A percentile compares a stretch with the other conserved stretches of the same genome.
phyloP scores from a whole-genome alignment of 1,284 basidiomycete species.

The Psilocybe mexicana region DNA sequence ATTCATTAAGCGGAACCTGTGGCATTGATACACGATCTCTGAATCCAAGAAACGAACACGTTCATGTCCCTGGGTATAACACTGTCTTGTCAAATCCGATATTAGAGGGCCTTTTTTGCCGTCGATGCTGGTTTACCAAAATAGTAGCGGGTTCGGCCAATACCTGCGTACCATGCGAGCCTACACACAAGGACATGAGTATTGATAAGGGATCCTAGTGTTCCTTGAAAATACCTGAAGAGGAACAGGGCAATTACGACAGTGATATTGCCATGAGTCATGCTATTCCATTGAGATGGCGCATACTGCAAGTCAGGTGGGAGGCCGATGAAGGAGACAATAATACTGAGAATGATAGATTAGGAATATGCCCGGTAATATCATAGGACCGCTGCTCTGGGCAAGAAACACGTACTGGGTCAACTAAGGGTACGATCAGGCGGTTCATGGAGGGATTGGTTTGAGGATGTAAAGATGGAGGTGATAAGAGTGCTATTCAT shows the following conservation, averaged over 20 bases:
- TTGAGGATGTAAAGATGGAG: background rate
- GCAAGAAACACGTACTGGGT: conserved; percentile 51
- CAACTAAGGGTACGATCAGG: conserved; percentile 19
- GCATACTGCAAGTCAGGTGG: conserved; percentile 56
- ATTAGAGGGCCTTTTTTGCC: conserved; percentile 8
- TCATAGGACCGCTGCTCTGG: background rate
- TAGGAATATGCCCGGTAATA: conserved; percentile 12
- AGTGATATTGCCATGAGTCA: conserved; percentile 77
- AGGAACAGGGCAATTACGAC: conserved; percentile 55
- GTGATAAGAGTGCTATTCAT: background rate
- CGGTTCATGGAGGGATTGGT: background rate
- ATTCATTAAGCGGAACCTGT: background rate
- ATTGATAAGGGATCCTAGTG: background rate
- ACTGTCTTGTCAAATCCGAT: background rate
- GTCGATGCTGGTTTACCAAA: conserved; percentile 35
- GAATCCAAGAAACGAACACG: background rate
- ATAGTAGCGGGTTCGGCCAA: conserved; percentile 61
- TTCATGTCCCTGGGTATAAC: background rate
- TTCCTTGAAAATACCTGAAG: conserved; percentile 45
- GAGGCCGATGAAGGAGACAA: conserved; percentile 55
- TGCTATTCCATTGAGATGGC: conserved; percentile 61
- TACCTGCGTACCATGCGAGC: conserved; percentile 65
- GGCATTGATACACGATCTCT: background rate
- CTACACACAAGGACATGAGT: conserved; percentile 32
- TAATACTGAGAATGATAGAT: conserved; percentile 45